A percentile compares a stretch with the other conserved stretches of the same genome.
Evolutionary conservation across 2,329 filamentous ascomycete species (phyloP).

Genomic region (Neofusicoccum sp.): DNA sequence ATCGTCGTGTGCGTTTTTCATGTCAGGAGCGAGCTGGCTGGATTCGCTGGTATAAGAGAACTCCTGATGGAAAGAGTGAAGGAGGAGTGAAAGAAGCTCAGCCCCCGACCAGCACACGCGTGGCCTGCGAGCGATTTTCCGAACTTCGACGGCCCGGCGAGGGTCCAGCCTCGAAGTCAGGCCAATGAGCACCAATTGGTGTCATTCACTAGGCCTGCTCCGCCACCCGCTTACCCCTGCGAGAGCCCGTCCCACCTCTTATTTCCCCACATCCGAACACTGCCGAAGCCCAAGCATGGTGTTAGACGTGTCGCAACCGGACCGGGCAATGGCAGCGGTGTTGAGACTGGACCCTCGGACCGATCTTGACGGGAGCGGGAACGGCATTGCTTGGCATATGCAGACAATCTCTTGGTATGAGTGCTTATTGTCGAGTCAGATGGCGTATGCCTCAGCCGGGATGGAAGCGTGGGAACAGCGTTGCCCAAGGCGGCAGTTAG

Average conservation of each 20-base stretch:
- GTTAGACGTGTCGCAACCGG: not conserved
- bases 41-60: not conserved
- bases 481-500: conserved; percentile 6
- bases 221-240: not conserved
- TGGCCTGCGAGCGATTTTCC: not conserved
- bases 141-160: not conserved
- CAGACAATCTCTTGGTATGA: not conserved
- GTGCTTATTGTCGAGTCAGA: conserved; percentile 3
- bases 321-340: not conserved
- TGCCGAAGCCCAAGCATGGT: not conserved
- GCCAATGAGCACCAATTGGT: not conserved
- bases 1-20: not conserved
- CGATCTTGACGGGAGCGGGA: not conserved
- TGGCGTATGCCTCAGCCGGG: not conserved
- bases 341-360: not conserved
- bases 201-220: not conserved
- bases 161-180: not conserved
- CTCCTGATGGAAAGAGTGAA: not conserved
- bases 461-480: not conserved
- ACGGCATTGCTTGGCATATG: conserved; percentile 1
- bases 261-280: not conserved
- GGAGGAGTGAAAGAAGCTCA: not conserved
- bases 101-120: not conserved
- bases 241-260: not conserved
- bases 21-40: not conserved